Base-by-base conservation (phyloP, 1,284 basidiomycete genomes). In the Mycosarcoma maydis region DNA sequence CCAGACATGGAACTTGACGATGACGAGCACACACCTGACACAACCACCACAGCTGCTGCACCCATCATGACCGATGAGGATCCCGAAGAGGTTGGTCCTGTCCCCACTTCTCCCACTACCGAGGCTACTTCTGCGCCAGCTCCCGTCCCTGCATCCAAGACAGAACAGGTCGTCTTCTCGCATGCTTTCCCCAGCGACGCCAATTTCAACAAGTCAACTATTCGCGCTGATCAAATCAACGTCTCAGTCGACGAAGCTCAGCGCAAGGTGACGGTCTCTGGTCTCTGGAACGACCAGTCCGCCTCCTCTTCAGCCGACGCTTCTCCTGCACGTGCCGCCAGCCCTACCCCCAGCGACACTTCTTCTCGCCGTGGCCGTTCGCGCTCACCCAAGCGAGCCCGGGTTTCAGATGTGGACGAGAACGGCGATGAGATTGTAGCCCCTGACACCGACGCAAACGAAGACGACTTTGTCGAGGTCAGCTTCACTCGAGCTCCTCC, bases 321-420 rank as follows among this genome's bases (percentile, higher is more conserved):
- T 19, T 20, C 47, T 9, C 41, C 57, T 19, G 57, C 40, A 13
- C 56, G 61, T 16, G 17, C 67, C 8, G 41, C 53, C 10, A 71
- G 67, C 47, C 67, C 67, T 16, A 53, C 60, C 11, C 67, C 57
- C 26, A 66, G 61, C 57, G 51, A 56, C 53, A 45, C 32, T 13
- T 54, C 49, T 19, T 69, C 66, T 19, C 61, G 43, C 22, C 55
- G 57, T 22, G 62, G 62, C 14, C 54, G 62, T 34, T 65, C 60
- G n/a, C 62, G 58, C 39, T 72, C 68, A 20, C 62, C 68, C 47
- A 72, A 72, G 51, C 62, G 68, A 17, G 68, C 68, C 6, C 57
- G 68, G 13, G 68, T 72, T 27, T 67, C 62, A 7, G 68, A 72
- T 30, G 68, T 72, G 6, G 68, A 72, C 43, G 68, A 66, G 47